These are phyloP conservation scores for Rhizopogon salebrosus DNA, from an alignment of 768 basidiomycete species.

Conservation along the genomic window DNA sequence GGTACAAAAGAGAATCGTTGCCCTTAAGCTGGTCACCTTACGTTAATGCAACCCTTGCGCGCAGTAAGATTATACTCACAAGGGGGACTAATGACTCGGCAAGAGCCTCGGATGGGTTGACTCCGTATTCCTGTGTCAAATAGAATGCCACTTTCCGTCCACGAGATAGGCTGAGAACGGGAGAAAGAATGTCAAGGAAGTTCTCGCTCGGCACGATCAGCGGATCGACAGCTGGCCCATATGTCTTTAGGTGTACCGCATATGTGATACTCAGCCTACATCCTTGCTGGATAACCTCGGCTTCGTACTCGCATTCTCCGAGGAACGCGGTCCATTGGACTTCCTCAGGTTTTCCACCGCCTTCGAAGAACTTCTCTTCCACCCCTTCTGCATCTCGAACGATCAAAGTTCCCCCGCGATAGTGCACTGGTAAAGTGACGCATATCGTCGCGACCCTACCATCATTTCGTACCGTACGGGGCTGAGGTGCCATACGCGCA, in stretches of 20 bases:
- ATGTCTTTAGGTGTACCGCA: constrained; percentile 63
- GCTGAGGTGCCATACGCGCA: constrained; percentile 51
- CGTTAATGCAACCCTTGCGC: not conserved
- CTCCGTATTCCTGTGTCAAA: constrained; percentile 60
- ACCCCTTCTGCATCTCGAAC: constrained; percentile 50
- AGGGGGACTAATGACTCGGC: constrained; percentile 68
- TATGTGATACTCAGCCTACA: constrained; percentile 68
- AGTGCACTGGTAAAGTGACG: constrained; percentile 70
- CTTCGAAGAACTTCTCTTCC: constrained; percentile 59
- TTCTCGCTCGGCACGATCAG: constrained; percentile 69
- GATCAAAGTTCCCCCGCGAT: constrained; percentile 62
- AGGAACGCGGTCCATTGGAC: constrained; percentile 79
- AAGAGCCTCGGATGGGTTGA: constrained; percentile 63
- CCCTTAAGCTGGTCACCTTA: constrained; percentile 56
- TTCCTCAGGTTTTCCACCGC: constrained; percentile 57
- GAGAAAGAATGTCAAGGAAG: constrained; percentile 67
- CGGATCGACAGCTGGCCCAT: constrained; percentile 58
- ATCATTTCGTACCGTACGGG: constrained; percentile 51
- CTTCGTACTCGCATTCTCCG: constrained; percentile 69
- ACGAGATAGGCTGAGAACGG: constrained; percentile 66
- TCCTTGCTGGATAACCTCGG: constrained; percentile 67
- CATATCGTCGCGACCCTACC: constrained; percentile 68
- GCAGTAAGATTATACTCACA: constrained; percentile 37
- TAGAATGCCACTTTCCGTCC: constrained; percentile 73
- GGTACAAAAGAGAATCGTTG: constrained; percentile 69